Percentiles rank a stretch among this genome's conserved stretches.
phyloP scores from a whole-genome alignment of 306 rosid genomes.

The Oxytropis ochrocephala region DNA sequence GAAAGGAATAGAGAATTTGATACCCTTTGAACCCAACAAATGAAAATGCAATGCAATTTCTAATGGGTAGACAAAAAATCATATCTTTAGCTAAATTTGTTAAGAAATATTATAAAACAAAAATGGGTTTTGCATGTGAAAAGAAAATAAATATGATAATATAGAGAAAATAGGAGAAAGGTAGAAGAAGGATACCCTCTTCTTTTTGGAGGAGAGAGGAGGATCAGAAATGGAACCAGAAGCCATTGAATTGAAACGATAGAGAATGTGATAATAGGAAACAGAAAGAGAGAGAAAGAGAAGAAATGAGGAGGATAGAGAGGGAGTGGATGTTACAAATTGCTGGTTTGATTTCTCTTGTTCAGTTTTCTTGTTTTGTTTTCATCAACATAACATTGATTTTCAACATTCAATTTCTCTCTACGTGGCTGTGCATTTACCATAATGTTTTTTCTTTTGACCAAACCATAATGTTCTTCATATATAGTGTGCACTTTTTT shows the following conservation, averaged over 20 bases:
- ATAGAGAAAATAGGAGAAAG: background rate
- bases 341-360: slow-evolving; percentile 19
- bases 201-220: slow-evolving; percentile 43
- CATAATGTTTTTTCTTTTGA: slow-evolving; percentile 3
- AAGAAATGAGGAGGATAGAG: slow-evolving; percentile 23
- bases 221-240: slow-evolving; percentile 25
- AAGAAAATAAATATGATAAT: background rate
- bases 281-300: background rate
- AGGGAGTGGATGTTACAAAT: slow-evolving; percentile 52
- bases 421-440: slow-evolving; percentile 5
- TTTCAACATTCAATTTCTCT: background rate
- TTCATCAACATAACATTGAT: background rate
- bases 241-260: slow-evolving; percentile 41
- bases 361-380: background rate
- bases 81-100: background rate
- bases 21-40: slow-evolving; percentile 8
- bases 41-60: background rate
- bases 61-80: background rate
- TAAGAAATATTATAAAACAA: background rate
- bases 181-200: slow-evolving; percentile 12
- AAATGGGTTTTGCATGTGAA: background rate
- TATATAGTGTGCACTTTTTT: background rate
- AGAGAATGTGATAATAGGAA: background rate
- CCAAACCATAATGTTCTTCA: slow-evolving; percentile 6
- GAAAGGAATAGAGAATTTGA: background rate